These are phyloP conservation scores for Claviceps sp. DNA, from an alignment of 2,329 filamentous ascomycete genomes.

Conservation along the genomic window DNA sequence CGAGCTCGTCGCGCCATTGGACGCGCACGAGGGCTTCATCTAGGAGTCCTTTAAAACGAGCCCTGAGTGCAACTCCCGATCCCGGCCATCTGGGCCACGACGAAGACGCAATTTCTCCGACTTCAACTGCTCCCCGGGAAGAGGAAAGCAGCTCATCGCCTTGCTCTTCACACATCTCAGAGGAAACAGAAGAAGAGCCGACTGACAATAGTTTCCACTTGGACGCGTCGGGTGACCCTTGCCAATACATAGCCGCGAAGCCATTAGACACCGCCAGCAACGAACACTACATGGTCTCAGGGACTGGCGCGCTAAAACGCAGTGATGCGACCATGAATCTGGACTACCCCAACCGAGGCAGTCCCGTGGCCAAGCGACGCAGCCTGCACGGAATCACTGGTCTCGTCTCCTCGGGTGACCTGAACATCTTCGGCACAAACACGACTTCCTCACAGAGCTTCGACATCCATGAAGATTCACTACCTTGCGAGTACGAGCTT, in stretches of 20 bases:
- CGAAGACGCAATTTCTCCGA: slow-evolving; percentile 29
- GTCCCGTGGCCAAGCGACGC: slow-evolving; percentile 80
- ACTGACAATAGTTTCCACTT: slow-evolving; percentile 43
- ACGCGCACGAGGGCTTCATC: slow-evolving; percentile 58
- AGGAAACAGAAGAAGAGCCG: slow-evolving; percentile 35
- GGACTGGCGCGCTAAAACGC: slow-evolving; percentile 75
- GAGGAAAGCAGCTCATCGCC: slow-evolving; percentile 28
- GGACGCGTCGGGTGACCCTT: slow-evolving; percentile 37
- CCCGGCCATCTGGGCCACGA: slow-evolving; percentile 48
- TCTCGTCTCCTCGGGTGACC: slow-evolving; percentile 40
- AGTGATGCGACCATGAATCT: slow-evolving; percentile 83
- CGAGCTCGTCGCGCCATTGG: slow-evolving; percentile 36
- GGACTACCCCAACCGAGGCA: slow-evolving; percentile 64
- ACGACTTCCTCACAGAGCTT: slow-evolving; percentile 30
- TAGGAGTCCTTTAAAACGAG: slow-evolving; percentile 70
- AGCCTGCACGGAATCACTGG: slow-evolving; percentile 68
- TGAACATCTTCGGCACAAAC: slow-evolving; percentile 63
- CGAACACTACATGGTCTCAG: slow-evolving; percentile 19
- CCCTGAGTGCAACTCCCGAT: slow-evolving; percentile 56
- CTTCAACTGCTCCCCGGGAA: slow-evolving; percentile 19
- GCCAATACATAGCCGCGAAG: slow-evolving; percentile 36
- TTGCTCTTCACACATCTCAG: slow-evolving; percentile 21
- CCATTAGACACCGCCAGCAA: slow-evolving; percentile 30
- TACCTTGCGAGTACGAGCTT: slow-evolving; percentile 39
- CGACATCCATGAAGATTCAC: slow-evolving; percentile 37